These are phyloP conservation scores for Lodderomyces margitis DNA, from an alignment of 1,139 yeast genomes.

Conservation along the genomic window DNA sequence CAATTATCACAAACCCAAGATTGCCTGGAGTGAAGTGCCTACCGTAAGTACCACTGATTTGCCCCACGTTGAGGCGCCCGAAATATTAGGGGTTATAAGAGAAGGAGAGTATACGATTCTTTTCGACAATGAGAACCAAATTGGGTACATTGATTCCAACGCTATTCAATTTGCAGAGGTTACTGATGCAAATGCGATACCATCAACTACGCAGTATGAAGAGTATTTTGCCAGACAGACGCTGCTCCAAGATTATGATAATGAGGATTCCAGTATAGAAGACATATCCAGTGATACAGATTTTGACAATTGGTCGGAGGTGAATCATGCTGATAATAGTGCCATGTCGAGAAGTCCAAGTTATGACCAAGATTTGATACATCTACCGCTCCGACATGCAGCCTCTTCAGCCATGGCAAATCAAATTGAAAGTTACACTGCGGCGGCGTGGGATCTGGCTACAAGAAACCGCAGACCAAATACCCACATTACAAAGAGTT, in stretches of 20 bases:
- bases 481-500: neutral
- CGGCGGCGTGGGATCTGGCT: neutral
- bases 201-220: conserved; percentile 1
- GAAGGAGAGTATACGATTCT: neutral
- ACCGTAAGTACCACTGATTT: neutral
- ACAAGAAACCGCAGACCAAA: neutral
- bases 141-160: neutral
- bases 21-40: conserved; percentile 11
- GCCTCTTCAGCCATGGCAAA: neutral
- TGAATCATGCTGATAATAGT: no score
- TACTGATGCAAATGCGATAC: neutral
- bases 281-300: neutral
- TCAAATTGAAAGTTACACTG: neutral
- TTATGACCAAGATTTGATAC: conserved; percentile 1
- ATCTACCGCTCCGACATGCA: neutral
- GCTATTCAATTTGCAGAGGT: neutral
- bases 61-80: neutral
- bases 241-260: no score
- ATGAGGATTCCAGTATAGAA: neutral
- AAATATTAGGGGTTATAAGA: neutral
- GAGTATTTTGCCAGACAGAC: neutral
- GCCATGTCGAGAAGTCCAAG: neutral
- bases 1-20: conserved; percentile 26
- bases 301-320: neutral
- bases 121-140: neutral